Percentiles rank a stretch among this genome's conserved stretches.
Evolutionary conservation across 169 alveolate genomes (phyloP).

Genomic region (Cryptosporidium xiaoi): DNA sequence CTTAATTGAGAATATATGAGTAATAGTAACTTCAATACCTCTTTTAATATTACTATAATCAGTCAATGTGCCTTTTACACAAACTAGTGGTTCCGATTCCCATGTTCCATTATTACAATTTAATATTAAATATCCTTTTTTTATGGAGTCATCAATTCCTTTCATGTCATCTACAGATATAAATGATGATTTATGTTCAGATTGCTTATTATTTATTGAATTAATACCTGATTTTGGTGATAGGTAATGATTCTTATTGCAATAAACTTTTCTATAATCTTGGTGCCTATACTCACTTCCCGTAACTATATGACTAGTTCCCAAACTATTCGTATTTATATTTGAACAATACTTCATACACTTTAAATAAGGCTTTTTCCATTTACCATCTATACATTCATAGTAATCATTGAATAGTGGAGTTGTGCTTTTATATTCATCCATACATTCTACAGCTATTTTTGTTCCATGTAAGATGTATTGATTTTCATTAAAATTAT

Average conservation of each 20-base stretch:
- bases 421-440: constrained; percentile 31
- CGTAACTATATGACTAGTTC: constrained; percentile 26
- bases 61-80: constrained; percentile 68
- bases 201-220: background rate
- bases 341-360: constrained; percentile 51
- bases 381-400: constrained; percentile 53
- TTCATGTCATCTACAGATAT: background rate
- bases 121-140: constrained; percentile 31
- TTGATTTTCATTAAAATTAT: background rate
- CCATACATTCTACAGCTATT: constrained; percentile 37
- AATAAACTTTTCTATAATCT: constrained; percentile 64
- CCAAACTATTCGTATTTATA: constrained; percentile 21
- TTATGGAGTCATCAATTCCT: constrained; percentile 9
- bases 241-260: constrained; percentile 38
- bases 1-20: constrained; percentile 51
- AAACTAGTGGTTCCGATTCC: constrained; percentile 70
- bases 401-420: constrained; percentile 4
- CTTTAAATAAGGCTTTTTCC: constrained; percentile 32
- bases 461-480: constrained; percentile 14
- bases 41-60: constrained; percentile 49
- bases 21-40: constrained; percentile 61
- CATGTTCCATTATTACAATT: constrained; percentile 60
- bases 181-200: background rate
- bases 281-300: constrained; percentile 56
- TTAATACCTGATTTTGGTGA: constrained; percentile 58